Percentiles rank a stretch among this genome's conserved stretches.
Evolutionary conservation across 2,329 filamentous ascomycete genomes (phyloP).

Genomic region (Pseudopithomyces chartarum): DNA sequence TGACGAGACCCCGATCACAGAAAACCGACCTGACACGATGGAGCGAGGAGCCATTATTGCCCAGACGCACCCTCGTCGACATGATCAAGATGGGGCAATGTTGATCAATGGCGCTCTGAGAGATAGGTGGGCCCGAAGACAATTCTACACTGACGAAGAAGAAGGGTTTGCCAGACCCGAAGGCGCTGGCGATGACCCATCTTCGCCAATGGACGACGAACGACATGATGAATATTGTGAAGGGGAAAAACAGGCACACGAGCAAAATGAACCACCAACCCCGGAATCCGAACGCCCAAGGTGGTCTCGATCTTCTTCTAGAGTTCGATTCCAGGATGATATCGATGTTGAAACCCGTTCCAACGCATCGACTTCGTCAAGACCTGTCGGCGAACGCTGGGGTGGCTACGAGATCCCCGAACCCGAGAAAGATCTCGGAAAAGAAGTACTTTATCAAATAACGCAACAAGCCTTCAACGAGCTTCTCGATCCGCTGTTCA

Average conservation of each 20-base stretch:
- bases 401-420: slow-evolving; percentile 79
- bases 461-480: slow-evolving; percentile 94
- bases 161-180: slow-evolving; percentile 63
- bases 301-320: slow-evolving; percentile 75
- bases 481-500: slow-evolving; percentile 84
- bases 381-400: slow-evolving; percentile 71
- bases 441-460: slow-evolving; percentile 88
- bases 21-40: slow-evolving; percentile 7
- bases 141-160: slow-evolving; percentile 85
- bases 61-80: slow-evolving; percentile 9
- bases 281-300: slow-evolving; percentile 16
- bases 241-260: not conserved
- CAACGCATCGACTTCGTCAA: slow-evolving; percentile 74
- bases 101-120: slow-evolving; percentile 46
- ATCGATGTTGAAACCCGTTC: slow-evolving; percentile 72
- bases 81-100: not conserved
- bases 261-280: slow-evolving; percentile 7
- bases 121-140: slow-evolving; percentile 74
- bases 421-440: slow-evolving; percentile 80
- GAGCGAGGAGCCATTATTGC: slow-evolving; percentile 23
- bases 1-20: not conserved
- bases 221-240: slow-evolving; percentile 12
- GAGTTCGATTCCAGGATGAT: slow-evolving; percentile 77
- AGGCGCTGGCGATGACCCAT: slow-evolving; percentile 17
- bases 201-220: slow-evolving; percentile 11